Evolutionary conservation across 1,284 basidiomycete genomes (phyloP).

Genomic region (Trichosporon ovoides): DNA sequence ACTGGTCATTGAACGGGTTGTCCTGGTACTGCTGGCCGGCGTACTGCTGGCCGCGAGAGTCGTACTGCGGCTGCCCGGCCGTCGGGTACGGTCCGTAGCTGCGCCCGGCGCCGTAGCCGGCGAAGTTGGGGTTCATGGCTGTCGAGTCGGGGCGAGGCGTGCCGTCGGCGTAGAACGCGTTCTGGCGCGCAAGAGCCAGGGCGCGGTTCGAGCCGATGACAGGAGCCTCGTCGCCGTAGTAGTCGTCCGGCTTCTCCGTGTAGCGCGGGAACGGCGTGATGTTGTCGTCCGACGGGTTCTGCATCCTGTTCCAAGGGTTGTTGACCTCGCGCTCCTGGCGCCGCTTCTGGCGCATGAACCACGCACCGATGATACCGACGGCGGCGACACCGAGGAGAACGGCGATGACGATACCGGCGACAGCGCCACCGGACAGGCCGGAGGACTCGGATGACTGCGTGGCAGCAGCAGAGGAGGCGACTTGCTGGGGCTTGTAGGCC

Average conservation of each 20-base stretch:
- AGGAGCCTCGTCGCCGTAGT: constrained; percentile 9
- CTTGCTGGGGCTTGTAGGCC: neutral
- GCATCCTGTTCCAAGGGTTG: constrained; percentile 35
- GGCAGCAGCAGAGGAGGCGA: constrained; percentile 7
- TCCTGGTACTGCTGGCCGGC: constrained; percentile 22
- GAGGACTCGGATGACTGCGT: neutral
- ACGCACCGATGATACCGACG: constrained; percentile 26
- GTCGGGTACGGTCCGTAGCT: constrained; percentile 21
- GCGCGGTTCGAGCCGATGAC: constrained; percentile 25
- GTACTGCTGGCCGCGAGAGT: constrained; percentile 31
- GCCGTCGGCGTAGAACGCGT: constrained; percentile 28
- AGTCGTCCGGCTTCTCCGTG: constrained; percentile 13
- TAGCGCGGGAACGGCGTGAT: constrained; percentile 35
- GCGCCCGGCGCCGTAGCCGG: constrained; percentile 30
- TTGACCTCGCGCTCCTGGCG: constrained; percentile 12
- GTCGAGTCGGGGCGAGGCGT: constrained; percentile 26
- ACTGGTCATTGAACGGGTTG: constrained; percentile 15
- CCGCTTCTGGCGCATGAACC: constrained; percentile 23
- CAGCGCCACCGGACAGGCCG: constrained; percentile 14
- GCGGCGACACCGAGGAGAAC: constrained; percentile 12
- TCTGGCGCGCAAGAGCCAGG: constrained; percentile 30
- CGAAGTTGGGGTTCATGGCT: constrained; percentile 28
- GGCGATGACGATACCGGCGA: constrained; percentile 21
- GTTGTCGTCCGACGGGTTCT: constrained; percentile 29
- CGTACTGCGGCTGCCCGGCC: constrained; percentile 12